A percentile compares a stretch with the other conserved stretches of the same genome.
Evolutionary conservation across 2,329 filamentous ascomycete genomes (phyloP).

Genomic region (Talaromyces sp.): DNA sequence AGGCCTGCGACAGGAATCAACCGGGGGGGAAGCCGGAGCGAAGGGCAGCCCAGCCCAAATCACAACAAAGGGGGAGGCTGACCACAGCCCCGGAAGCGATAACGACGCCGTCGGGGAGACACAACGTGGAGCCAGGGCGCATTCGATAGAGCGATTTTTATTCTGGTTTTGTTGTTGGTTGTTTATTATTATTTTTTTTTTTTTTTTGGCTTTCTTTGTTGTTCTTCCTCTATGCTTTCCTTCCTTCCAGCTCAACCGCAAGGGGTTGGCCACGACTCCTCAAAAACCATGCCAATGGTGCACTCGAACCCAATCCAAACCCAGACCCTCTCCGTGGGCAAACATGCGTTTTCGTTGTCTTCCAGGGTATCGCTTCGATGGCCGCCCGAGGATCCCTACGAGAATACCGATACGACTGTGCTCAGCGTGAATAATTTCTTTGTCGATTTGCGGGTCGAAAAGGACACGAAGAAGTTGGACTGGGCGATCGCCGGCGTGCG

Average conservation of each 20-base stretch:
- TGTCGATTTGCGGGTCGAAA: slow-evolving; percentile 38
- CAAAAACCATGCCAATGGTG: slow-evolving; percentile 3
- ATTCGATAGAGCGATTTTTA: background rate
- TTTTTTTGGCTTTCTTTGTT: background rate
- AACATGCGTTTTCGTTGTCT: slow-evolving; percentile 19
- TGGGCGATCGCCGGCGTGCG: slow-evolving; percentile 41
- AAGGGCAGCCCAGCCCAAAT: background rate
- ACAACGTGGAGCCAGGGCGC: background rate
- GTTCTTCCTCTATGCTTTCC: background rate
- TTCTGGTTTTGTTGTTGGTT: background rate
- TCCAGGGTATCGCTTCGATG: slow-evolving; percentile 40
- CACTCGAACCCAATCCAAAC: slow-evolving; percentile 9
- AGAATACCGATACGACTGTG: slow-evolving; percentile 40
- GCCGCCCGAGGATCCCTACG: slow-evolving; percentile 34
- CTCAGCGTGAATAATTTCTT: slow-evolving; percentile 39
- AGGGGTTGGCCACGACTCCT: background rate
- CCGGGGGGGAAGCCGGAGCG: background rate
- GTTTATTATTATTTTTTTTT: background rate
- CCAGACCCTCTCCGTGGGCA: slow-evolving; percentile 7
- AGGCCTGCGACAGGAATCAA: background rate
- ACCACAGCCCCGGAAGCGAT: background rate
- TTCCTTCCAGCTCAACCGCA: background rate
- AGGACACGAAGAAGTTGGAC: slow-evolving; percentile 29
- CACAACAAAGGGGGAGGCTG: background rate
- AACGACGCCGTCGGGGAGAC: background rate